Evolutionary conservation across 768 basidiomycete species (phyloP).

Genomic region (Auricularia sp.): DNA sequence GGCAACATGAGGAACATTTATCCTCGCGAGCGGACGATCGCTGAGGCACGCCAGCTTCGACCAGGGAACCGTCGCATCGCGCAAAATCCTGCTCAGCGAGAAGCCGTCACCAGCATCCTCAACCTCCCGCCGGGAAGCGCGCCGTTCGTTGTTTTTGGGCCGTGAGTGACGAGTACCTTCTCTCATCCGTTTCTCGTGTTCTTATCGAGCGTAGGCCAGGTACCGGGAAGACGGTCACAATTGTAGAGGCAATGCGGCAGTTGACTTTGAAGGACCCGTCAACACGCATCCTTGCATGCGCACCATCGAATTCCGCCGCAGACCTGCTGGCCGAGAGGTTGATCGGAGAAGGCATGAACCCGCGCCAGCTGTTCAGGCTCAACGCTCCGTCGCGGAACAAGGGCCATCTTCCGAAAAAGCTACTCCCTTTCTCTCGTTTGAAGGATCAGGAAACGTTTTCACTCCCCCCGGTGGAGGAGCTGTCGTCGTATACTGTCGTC

Average conservation of each 20-base stretch:
- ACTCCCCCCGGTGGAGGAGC: slow-evolving; percentile 29
- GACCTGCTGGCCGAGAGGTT: slow-evolving; percentile 46
- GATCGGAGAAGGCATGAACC: slow-evolving; percentile 12
- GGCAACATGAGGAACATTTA: not conserved
- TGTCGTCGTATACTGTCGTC: slow-evolving; percentile 40
- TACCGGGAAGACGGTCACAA: slow-evolving; percentile 59
- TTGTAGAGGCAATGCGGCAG: slow-evolving; percentile 54
- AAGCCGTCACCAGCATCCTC: slow-evolving; percentile 40
- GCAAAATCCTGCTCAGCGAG: slow-evolving; percentile 37
- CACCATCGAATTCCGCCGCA: slow-evolving; percentile 59
- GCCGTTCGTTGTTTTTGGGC: slow-evolving; percentile 54
- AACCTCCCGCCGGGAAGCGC: slow-evolving; percentile 34
- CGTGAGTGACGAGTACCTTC: slow-evolving; percentile 30
- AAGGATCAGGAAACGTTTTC: slow-evolving; percentile 33
- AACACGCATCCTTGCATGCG: slow-evolving; percentile 48
- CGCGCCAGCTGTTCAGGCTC: slow-evolving; percentile 38
- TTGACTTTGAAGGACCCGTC: slow-evolving; percentile 31
- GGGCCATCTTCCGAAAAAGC: slow-evolving; percentile 25
- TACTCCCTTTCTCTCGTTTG: slow-evolving; percentile 29
- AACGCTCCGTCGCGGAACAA: slow-evolving; percentile 38
- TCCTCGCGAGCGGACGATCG: not conserved
- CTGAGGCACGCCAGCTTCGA: slow-evolving; percentile 10
- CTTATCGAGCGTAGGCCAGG: slow-evolving; percentile 32
- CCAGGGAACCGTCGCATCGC: slow-evolving; percentile 22
- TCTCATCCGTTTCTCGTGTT: not conserved